Percentiles rank a stretch among this genome's conserved stretches.
These are phyloP conservation scores for Mikania micrantha DNA, from an alignment of 129 eudicot species.

Conservation along the genomic window DNA sequence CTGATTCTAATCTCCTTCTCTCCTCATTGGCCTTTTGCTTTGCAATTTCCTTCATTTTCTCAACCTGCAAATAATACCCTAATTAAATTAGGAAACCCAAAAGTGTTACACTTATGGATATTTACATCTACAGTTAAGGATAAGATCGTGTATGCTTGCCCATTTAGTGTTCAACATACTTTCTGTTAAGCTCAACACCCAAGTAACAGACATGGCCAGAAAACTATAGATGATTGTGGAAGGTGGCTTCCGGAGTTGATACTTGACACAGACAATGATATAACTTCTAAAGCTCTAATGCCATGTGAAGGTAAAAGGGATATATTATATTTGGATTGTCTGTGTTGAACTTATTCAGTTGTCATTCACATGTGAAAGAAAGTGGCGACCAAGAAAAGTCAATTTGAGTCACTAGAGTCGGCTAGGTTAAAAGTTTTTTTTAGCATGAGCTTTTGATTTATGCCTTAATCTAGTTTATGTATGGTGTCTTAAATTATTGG, in stretches of 20 bases:
- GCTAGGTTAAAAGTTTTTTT: no score
- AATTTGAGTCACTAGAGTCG: no score
- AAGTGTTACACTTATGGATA: background rate
- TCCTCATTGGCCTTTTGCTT: conserved; percentile 86
- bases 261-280: background rate
- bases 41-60: conserved; percentile 96
- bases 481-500: no score
- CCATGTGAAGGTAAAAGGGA: no score
- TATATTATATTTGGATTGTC: background rate
- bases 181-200: background rate
- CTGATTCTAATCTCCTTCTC: conserved; percentile 65
- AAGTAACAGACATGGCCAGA: background rate
- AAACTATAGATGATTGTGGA: no score
- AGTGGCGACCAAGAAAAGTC: no score
- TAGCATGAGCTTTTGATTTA: no score
- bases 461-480: no score
- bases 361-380: no score
- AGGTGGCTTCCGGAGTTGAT: no score
- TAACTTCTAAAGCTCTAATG: no score
- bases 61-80: conserved; percentile 47
- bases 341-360: no score
- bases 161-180: background rate
- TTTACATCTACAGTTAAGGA: background rate
- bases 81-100: background rate
- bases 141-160: background rate